Evolutionary conservation across 208 protist species (phyloP), one percentile per base, ranked within the genome.

Genomic region (Wallacemonas rigidus): DNA sequence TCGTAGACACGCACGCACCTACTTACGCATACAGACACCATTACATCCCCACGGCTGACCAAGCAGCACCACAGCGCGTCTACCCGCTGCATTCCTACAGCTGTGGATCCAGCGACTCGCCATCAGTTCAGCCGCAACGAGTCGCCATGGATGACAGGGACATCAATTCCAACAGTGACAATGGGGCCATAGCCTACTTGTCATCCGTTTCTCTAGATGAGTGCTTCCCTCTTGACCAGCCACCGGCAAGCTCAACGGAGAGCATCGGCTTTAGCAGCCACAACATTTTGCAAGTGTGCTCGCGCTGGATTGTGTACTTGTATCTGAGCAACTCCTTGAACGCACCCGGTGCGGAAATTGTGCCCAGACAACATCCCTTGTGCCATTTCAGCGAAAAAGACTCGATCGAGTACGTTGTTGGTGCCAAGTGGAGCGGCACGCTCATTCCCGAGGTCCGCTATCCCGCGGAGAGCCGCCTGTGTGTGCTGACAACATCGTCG

Each of bases 251-350:
- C 15, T 83, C 82, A n/a, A 61, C 75, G 7, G 64, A 89, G 54
- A 75, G 70, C 45, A 41, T 93, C n/a, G 72, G 72, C 11, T 96
- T 88, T 82, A 83, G 91, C 53, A 83, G 88, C 17, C 91, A 96
- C 81, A 94, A 94, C 74, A 79, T 96, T 0, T 72, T 96, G 38
- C 69, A 80, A 54, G 82, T 96, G n/a, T 81, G 78, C 65, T 91
- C 82, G 11, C 80, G 77, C 17, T 89, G 82, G 80, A 70, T 71
- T 15, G 74, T 96, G n/a, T 76, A 73, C 12, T 71, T 96, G 38
- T 87, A 85, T 69, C 64, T 89, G 48, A 74, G 65, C 8, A 76
- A 48, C 44, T 65, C 91, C 47, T 61, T 82, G 26, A 67, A 48
- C n/a, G 8, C 40, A 51, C 79, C 81, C 8, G 77, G 80, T 1